Evolutionary conservation across 208 protist genomes (phyloP), one percentile per base, ranked within the genome.

Genomic region (Novymonas esmeraldas): DNA sequence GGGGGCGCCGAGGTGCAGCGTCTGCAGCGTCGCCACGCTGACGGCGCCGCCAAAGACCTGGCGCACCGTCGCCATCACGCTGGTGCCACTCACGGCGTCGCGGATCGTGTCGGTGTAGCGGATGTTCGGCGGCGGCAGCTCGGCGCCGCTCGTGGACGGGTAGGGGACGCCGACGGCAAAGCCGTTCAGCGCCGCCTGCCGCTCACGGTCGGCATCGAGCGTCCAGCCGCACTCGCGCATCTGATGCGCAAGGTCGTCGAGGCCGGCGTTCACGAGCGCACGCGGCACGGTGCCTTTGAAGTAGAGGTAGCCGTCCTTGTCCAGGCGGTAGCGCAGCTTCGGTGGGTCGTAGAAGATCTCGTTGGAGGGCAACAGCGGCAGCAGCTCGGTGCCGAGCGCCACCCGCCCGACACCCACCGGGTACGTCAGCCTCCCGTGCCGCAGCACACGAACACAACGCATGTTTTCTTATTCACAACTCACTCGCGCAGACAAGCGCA

Each of bases 11-110:
- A 94, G 76, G 52, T 96, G 86, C 4, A 96, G 70, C 6, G 83
- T 85, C 34, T 94, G 88, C 33, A 93, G 73, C 26, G 78, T 72
- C 2, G 61, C 50, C 18, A 74, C 71, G 1, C 70, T 56, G n/a
- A 96, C 87, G 0, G 84, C 70, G 0, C 81, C 88, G 49, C 91
- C 91, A 75, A 94, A 96, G n/a, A 96, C 80, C 59, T 94, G 91
- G 0, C 88, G 78, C 46, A 94, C 82, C 11, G 85, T 79, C 0
- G 91, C 73, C 91, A 96, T 94, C 6, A 93, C 85, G 55, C 79
- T 94, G 3, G 88, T 89, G 22, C 91, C 87, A 42, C 85, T 87
- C 10, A 90, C 83, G 1, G 87, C 86, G 42, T 64, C 60, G 16
- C 85, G 88, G 20, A 94, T 81, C 29, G 71, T 65, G 16, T 91